phyloP scores from a whole-genome alignment of 2,329 filamentous ascomycete species.

The Colletotrichum eleusines region DNA sequence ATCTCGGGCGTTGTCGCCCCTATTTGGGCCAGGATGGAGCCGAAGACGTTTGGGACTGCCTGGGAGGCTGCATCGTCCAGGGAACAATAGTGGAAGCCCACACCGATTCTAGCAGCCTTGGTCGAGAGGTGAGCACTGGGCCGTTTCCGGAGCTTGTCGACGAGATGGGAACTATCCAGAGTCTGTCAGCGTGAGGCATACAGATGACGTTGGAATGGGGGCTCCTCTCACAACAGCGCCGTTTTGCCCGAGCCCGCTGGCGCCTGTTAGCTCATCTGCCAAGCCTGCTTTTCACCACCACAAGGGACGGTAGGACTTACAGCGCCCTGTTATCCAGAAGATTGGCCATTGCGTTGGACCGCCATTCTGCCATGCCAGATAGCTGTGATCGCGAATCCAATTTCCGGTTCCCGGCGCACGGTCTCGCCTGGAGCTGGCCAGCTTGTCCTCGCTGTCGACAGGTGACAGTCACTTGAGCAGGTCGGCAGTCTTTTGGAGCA shows the following conservation, averaged over 20 bases:
- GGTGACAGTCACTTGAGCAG: conserved; percentile 44
- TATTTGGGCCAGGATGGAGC: conserved; percentile 47
- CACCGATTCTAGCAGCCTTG: conserved; percentile 30
- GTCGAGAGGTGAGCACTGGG: conserved; percentile 4
- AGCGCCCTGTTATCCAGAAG: conserved; percentile 46
- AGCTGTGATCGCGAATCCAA: conserved; percentile 43
- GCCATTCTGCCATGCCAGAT: conserved; percentile 41
- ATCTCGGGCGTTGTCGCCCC: conserved; percentile 35
- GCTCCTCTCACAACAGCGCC: conserved; percentile 44
- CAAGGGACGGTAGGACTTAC: conserved; percentile 35
- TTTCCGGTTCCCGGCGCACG: conserved; percentile 43
- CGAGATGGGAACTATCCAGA: conserved; percentile 44
- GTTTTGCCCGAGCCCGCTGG: conserved; percentile 48
- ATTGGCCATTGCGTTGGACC: conserved; percentile 39
- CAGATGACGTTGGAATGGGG: no score
- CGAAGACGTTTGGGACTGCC: conserved; percentile 46
- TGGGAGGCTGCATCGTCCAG: conserved; percentile 46
- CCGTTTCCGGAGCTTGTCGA: conserved; percentile 41
- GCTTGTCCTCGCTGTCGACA: conserved; percentile 41
- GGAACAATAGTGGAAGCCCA: conserved; percentile 46
- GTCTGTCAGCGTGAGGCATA: neutral
- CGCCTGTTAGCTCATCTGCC: conserved; percentile 4
- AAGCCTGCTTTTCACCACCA: no score
- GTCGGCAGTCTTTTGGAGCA: conserved; percentile 40
- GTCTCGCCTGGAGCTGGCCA: conserved; percentile 31